phyloP scores from a whole-genome alignment of 768 basidiomycete genomes.

The Leccinum pellstonianum region DNA sequence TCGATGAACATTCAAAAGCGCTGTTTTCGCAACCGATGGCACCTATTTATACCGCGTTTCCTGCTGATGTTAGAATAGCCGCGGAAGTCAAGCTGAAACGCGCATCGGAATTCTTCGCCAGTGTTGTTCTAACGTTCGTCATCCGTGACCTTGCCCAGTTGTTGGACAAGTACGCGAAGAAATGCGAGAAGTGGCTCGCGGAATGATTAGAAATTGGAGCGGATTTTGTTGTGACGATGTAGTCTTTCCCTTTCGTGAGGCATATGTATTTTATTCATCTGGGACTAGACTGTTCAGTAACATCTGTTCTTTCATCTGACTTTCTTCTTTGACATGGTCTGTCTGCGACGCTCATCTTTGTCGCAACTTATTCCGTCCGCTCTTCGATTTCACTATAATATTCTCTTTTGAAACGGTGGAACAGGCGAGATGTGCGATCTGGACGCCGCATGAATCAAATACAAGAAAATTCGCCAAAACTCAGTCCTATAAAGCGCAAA shows the following conservation, averaged over 20 bases:
- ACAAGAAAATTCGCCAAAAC: slow-evolving; percentile 1
- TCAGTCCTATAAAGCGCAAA: background rate
- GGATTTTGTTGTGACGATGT: slow-evolving; percentile 28
- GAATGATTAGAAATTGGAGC: slow-evolving; percentile 48
- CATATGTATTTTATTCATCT: slow-evolving; percentile 35
- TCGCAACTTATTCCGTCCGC: slow-evolving; percentile 9
- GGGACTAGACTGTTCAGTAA: slow-evolving; percentile 34
- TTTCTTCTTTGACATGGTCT: slow-evolving; percentile 10
- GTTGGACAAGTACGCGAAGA: slow-evolving; percentile 91
- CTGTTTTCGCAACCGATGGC: slow-evolving; percentile 62
- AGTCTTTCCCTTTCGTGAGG: slow-evolving; percentile 20
- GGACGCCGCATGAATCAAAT: slow-evolving; percentile 3
- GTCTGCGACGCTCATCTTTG: slow-evolving; percentile 14
- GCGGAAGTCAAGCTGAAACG: slow-evolving; percentile 77
- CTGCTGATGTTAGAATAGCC: slow-evolving; percentile 56
- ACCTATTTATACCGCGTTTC: slow-evolving; percentile 71
- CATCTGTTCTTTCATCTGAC: slow-evolving; percentile 32
- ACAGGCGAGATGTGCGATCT: slow-evolving; percentile 8
- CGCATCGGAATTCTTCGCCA: slow-evolving; percentile 89
- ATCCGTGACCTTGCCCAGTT: slow-evolving; percentile 83
- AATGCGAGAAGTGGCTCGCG: slow-evolving; percentile 89
- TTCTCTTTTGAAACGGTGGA: slow-evolving; percentile 21
- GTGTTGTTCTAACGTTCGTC: slow-evolving; percentile 85
- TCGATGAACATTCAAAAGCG: slow-evolving; percentile 85
- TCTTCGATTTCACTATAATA: slow-evolving; percentile 25